Base-by-base conservation (phyloP, 805 yeast species). In the Zygosaccharomyces kombuchaensis region DNA sequence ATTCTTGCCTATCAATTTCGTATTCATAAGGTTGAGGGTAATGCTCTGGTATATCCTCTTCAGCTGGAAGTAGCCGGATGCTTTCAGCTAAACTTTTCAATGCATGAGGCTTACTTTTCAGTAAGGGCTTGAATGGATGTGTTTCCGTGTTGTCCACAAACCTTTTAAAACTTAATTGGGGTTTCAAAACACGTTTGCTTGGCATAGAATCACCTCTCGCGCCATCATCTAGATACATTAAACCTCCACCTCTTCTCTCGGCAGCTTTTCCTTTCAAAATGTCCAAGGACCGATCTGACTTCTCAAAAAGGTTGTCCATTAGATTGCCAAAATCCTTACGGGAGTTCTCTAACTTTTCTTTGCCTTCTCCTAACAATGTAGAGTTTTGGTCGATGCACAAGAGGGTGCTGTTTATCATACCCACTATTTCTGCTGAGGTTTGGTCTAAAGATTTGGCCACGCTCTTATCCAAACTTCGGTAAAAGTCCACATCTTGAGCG, bases 401-500 rank as follows among this genome's bases (percentile, higher is more conserved):
- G 2, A 78, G 58, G 23, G 82, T 49, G 7, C 63, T 63, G 53
- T 80, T 78, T 38, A 81, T 70, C 40, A 79, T 50, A 1, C 60
- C 64, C 21, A 79, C 58, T 5, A 84, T 45, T 16, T 69, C 63
- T 12, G 64, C 60, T 3, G 81, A 71, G 0, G 76, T 58, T 1
- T 54, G 52, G 8, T 71, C 70, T 39, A 81, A 60, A 10, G 71
- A 59, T 0, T 58, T 51, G 7, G 72, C 65, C 10, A 81, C 58
- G 1, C 62, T 58, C 2, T 68, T 56, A 56, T 87, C 91, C 9
- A 87, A 59, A 38, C 86, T 79, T 37, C 74, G 70, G 63, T 81
- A 79, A 58, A 90, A 93, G 25, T 75, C 78, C n/a, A 89, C 74
- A 68, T 91, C 98, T 45, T 85, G 85, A 0, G 87, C 78, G 2